Conservation (phyloP, 495 filamentous ascomycete genomes). For the Aspergillus cavernicola region DNA sequence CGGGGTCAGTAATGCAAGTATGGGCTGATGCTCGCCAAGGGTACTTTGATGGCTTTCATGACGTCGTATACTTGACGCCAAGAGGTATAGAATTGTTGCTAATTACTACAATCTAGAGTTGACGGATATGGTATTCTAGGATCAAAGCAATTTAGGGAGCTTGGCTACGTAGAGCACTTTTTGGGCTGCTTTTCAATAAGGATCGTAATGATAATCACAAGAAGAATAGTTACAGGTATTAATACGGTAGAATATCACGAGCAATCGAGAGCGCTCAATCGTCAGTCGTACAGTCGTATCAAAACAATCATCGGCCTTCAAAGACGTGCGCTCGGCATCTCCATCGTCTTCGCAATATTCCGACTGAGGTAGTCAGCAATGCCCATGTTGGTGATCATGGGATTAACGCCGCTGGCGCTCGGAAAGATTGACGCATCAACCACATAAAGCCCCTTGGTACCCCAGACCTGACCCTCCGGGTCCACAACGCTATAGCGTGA, state of each 20-base stretch:
- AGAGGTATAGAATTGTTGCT: too few species aligned
- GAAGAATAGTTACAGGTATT: slow-evolving; percentile 8
- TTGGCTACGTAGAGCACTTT: too few species aligned
- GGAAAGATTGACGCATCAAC: slow-evolving; percentile 88
- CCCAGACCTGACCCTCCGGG: slow-evolving; percentile 72
- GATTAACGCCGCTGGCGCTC: slow-evolving; percentile 86
- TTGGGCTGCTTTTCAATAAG: background rate
- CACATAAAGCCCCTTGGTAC: slow-evolving; percentile 66
- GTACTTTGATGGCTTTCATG: background rate
- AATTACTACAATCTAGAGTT: too few species aligned
- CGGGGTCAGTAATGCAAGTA: background rate
- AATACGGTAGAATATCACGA: slow-evolving; percentile 1
- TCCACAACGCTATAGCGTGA: slow-evolving; percentile 69
- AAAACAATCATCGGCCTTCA: slow-evolving; percentile 3
- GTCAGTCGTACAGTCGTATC: background rate
- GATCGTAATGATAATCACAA: slow-evolving; percentile 3
- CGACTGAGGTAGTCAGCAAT: slow-evolving; percentile 55
- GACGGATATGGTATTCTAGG: too few species aligned
- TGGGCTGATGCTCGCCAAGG: slow-evolving; percentile 6
- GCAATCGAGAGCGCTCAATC: background rate
- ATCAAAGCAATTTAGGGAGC: too few species aligned
- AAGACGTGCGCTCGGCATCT: slow-evolving; percentile 13
- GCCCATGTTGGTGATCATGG: slow-evolving; percentile 90
- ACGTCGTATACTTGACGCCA: slow-evolving; percentile 1
- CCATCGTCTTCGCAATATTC: slow-evolving; percentile 32